A percentile compares a stretch with the other conserved stretches of the same genome.
Conservation (phyloP, 2,329 filamentous ascomycete species). For the Xylaria sp. region DNA sequence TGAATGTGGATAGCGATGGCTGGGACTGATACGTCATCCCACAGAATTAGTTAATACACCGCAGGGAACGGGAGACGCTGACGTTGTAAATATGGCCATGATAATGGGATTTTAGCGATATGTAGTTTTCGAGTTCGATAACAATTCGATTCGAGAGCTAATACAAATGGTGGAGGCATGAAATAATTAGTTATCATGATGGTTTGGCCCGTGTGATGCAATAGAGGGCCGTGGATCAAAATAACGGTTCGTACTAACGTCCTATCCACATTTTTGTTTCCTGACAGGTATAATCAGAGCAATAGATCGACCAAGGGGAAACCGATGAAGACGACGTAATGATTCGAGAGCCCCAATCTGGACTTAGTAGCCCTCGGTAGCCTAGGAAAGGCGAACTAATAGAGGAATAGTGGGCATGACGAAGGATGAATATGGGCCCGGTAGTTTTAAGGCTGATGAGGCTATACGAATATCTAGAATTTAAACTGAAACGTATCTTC, state of each 20-base stretch:
- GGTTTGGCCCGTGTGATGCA: background rate
- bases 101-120: background rate
- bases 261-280: background rate
- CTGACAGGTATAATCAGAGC: background rate
- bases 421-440: background rate
- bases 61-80: background rate
- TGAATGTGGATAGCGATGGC: background rate
- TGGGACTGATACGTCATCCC: constrained; percentile 28
- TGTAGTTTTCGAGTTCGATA: background rate
- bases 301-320: background rate
- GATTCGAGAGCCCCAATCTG: background rate
- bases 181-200: background rate
- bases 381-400: background rate
- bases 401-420: background rate
- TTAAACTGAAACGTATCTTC: background rate
- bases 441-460: constrained; percentile 20
- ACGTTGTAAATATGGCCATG: background rate
- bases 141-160: background rate
- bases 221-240: background rate
- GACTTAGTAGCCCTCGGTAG: background rate
- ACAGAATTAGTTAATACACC: constrained; percentile 6
- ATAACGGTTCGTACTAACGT: background rate
- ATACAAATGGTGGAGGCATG: background rate
- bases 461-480: constrained; percentile 1
- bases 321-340: constrained; percentile 17